phyloP scores from a whole-genome alignment of 306 rosid genomes.

The Vigna mungo region DNA sequence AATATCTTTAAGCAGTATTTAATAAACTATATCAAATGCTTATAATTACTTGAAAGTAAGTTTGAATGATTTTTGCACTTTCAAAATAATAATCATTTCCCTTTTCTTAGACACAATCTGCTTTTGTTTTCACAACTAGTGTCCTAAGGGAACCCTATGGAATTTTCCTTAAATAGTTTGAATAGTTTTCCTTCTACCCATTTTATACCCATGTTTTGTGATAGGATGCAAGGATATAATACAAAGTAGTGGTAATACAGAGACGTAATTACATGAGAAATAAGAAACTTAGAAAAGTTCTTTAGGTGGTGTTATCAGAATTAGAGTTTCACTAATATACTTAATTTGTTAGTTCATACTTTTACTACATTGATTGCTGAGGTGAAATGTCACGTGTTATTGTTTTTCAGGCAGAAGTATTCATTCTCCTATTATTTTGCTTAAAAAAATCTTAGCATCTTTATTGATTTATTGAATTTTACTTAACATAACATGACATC shows the following conservation, averaged over 20 bases:
- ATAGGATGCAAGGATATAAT: background rate
- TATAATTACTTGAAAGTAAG: background rate
- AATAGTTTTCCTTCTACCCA: background rate
- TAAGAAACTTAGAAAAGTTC: background rate
- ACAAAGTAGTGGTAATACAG: background rate
- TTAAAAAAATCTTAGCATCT: background rate
- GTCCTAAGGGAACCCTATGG: background rate
- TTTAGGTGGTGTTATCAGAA: background rate
- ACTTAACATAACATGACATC: constrained; percentile 17
- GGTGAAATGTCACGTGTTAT: background rate
- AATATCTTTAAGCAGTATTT: background rate
- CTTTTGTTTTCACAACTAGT: background rate
- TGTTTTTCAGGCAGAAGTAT: background rate
- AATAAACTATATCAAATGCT: background rate
- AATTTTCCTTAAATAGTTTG: background rate
- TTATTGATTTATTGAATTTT: constrained; percentile 7
- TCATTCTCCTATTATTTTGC: background rate
- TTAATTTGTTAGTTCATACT: no score
- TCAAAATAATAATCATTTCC: background rate
- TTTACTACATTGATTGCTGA: background rate
- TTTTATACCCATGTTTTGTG: background rate
- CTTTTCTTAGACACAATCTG: background rate
- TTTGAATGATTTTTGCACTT: background rate
- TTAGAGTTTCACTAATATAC: no score
- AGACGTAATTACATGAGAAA: background rate